Conservation (phyloP, 768 basidiomycete genomes). For the Amanita jacksonii region DNA sequence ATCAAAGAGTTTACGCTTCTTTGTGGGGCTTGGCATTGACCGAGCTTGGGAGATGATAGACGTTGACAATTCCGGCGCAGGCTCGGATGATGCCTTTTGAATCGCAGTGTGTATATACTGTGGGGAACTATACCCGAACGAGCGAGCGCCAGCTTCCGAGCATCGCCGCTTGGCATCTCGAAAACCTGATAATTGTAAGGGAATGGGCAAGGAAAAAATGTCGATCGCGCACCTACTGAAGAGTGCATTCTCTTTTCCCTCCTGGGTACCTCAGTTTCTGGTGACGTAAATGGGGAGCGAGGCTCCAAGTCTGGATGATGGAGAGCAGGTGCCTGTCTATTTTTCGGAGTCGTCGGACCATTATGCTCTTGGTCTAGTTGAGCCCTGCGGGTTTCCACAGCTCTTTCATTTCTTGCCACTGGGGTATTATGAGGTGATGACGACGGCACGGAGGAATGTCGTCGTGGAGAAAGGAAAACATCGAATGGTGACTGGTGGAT, state of each 20-base stretch:
- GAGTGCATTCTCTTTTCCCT: not conserved
- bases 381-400: not conserved
- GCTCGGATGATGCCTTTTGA: not conserved
- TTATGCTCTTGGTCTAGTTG: not conserved
- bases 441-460: not conserved
- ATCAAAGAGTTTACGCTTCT: constrained; percentile 5
- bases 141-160: not conserved
- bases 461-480: not conserved
- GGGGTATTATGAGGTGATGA: not conserved
- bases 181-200: not conserved
- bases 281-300: no score
- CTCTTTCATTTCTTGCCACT: not conserved
- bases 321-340: not conserved
- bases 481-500: not conserved
- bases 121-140: not conserved
- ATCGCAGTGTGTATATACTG: not conserved
- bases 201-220: not conserved
- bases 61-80: not conserved
- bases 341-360: not conserved
- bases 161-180: not conserved
- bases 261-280: not conserved
- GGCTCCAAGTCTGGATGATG: not conserved
- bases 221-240: not conserved
- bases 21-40: not conserved
- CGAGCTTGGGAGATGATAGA: not conserved